These are phyloP conservation scores for Heracleum sosnowskyi DNA, from an alignment of 129 eudicot genomes.

Conservation along the genomic window DNA sequence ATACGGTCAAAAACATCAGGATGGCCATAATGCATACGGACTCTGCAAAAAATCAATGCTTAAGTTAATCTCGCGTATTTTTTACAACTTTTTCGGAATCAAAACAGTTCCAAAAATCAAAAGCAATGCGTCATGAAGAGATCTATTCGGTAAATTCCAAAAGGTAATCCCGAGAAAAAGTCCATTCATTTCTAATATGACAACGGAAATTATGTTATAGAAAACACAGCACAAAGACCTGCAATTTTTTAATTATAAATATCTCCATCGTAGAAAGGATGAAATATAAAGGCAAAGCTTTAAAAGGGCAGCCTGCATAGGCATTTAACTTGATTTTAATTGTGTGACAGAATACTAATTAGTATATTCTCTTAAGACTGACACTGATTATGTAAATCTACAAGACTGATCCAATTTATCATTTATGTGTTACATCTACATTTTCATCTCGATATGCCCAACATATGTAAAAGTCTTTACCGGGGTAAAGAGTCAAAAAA, in stretches of 20 bases:
- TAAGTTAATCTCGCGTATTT: background rate
- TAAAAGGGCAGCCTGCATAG: background rate
- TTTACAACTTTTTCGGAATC: background rate
- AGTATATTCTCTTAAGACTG: background rate
- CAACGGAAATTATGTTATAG: background rate
- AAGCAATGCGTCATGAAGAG: background rate
- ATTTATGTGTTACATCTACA: background rate
- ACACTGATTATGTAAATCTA: background rate
- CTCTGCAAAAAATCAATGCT: constrained; percentile 44
- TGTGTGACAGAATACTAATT: background rate
- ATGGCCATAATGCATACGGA: constrained; percentile 99
- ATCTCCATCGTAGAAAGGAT: background rate
- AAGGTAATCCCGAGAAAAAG: background rate
- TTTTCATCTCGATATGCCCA: background rate
- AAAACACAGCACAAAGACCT: background rate
- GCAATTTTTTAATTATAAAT: too few species aligned
- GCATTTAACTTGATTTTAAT: background rate
- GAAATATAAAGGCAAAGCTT: too few species aligned
- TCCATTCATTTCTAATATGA: too few species aligned
- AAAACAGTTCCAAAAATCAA: background rate
- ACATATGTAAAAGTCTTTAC: background rate
- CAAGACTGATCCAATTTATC: background rate
- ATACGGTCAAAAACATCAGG: constrained; percentile 96
- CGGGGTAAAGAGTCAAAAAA: background rate
- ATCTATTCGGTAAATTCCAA: background rate